Percentiles rank a stretch among this genome's conserved stretches.
Conservation (phyloP, 345 rosid species). For the Turritis glabra region DNA sequence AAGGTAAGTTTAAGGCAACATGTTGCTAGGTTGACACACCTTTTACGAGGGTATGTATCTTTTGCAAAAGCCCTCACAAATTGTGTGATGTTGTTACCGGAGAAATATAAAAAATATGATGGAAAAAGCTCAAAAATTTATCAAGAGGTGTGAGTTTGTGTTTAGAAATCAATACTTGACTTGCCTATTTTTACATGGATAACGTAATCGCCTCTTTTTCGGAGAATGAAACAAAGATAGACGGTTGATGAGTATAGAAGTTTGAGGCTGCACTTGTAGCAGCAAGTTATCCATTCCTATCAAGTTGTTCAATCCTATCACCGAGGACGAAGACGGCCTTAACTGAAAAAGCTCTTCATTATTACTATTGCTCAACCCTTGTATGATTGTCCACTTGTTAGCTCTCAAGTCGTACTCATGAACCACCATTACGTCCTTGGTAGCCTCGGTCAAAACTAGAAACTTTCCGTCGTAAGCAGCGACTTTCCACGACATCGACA, state of each 20-base stretch:
- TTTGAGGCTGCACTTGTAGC: neutral
- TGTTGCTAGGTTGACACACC: too few species aligned
- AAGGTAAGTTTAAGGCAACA: too few species aligned
- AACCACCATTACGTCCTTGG: neutral
- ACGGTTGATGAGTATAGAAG: neutral
- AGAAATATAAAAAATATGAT: too few species aligned
- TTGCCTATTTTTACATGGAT: neutral
- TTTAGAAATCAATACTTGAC: too few species aligned
- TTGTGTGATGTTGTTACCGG: too few species aligned
- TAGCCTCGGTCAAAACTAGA: neutral
- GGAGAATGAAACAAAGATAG: neutral
- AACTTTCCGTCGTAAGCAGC: conserved; percentile 3
- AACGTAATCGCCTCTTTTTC: neutral
- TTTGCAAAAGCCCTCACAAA: too few species aligned
- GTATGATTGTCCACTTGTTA: neutral
- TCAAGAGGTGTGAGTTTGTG: too few species aligned
- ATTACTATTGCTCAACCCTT: neutral
- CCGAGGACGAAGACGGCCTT: neutral
- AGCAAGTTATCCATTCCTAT: neutral
- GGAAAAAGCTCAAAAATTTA: too few species aligned
- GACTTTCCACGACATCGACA: neutral
- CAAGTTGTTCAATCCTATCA: conserved; percentile 6
- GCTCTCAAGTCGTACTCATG: conserved; percentile 20
- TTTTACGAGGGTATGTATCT: too few species aligned
- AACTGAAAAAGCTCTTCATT: neutral